Evolutionary conservation across 495 filamentous ascomycete genomes (phyloP).

Genomic region (Elaphomyces granulatus): DNA sequence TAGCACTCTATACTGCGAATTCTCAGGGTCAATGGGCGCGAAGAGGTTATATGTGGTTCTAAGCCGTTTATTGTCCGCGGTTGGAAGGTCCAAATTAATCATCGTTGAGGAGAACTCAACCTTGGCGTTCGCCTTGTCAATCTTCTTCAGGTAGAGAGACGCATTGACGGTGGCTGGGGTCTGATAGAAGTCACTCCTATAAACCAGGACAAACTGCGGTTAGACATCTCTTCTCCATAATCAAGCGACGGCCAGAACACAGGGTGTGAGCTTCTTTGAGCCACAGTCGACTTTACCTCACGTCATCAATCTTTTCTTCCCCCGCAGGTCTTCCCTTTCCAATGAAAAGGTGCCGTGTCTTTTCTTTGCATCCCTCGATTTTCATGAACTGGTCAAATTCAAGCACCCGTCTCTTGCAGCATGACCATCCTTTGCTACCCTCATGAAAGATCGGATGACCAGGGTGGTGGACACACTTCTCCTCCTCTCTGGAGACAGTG

Average conservation of each 20-base stretch:
- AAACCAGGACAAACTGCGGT: not conserved
- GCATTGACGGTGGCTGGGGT: constrained; percentile 73
- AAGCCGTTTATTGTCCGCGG: constrained; percentile 74
- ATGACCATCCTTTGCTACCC: constrained; percentile 91
- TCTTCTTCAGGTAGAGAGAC: constrained; percentile 93
- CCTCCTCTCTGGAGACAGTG: constrained; percentile 45
- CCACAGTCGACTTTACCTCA: no score
- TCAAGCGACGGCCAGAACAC: not conserved
- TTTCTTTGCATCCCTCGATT: constrained; percentile 78
- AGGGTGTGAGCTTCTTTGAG: constrained; percentile 3
- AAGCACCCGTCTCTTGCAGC: constrained; percentile 87
- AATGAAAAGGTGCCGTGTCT: constrained; percentile 70
- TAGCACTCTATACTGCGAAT: constrained; percentile 68
- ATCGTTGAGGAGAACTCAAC: constrained; percentile 48
- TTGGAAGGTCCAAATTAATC: constrained; percentile 65
- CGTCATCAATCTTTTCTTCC: constrained; percentile 45
- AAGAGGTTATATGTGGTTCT: constrained; percentile 60
- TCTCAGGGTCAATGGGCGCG: constrained; percentile 54
- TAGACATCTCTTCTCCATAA: not conserved
- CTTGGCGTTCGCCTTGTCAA: constrained; percentile 62
- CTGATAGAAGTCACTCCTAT: constrained; percentile 88
- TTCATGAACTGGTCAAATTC: constrained; percentile 98
- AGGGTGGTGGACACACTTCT: constrained; percentile 75
- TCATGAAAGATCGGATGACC: constrained; percentile 89
- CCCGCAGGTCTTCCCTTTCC: constrained; percentile 54